phyloP scores from a whole-genome alignment of 345 rosid genomes.

The Kandelia obovata region DNA sequence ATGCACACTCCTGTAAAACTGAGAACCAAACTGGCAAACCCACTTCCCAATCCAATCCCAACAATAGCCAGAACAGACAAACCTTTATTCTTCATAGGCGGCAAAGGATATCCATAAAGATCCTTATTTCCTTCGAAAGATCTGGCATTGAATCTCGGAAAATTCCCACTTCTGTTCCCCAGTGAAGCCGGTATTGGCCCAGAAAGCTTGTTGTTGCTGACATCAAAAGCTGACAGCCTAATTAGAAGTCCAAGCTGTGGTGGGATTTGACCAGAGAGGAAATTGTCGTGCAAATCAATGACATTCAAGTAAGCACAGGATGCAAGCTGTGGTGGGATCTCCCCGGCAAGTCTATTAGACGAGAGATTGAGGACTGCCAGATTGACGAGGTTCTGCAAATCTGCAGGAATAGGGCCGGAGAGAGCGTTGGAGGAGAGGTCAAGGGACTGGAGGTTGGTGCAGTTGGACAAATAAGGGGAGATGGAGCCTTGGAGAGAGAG shows the following conservation, averaged over 20 bases:
- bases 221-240: slow-evolving; percentile 76
- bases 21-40: slow-evolving; percentile 74
- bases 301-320: slow-evolving; percentile 83
- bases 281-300: slow-evolving; percentile 80
- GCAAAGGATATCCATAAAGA: slow-evolving; percentile 82
- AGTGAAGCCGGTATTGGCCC: slow-evolving; percentile 66
- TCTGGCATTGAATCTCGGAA: slow-evolving; percentile 62
- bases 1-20: slow-evolving; percentile 90
- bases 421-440: slow-evolving; percentile 85
- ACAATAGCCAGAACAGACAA: slow-evolving; percentile 77
- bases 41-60: slow-evolving; percentile 94
- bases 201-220: slow-evolving; percentile 60
- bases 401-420: slow-evolving; percentile 70
- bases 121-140: slow-evolving; percentile 77
- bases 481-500: slow-evolving; percentile 74
- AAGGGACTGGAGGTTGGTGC: slow-evolving; percentile 86
- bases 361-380: slow-evolving; percentile 89
- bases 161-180: slow-evolving; percentile 61
- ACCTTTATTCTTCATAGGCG: slow-evolving; percentile 57
- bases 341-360: slow-evolving; percentile 62
- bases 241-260: slow-evolving; percentile 57
- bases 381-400: slow-evolving; percentile 68
- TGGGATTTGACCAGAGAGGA: slow-evolving; percentile 68
- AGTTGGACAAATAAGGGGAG: slow-evolving; percentile 74
- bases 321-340: slow-evolving; percentile 73